Percentiles rank a stretch among this genome's conserved stretches.
These are phyloP conservation scores for Talaromyces proteolyticus DNA, from an alignment of 495 filamentous ascomycete genomes.

Conservation along the genomic window DNA sequence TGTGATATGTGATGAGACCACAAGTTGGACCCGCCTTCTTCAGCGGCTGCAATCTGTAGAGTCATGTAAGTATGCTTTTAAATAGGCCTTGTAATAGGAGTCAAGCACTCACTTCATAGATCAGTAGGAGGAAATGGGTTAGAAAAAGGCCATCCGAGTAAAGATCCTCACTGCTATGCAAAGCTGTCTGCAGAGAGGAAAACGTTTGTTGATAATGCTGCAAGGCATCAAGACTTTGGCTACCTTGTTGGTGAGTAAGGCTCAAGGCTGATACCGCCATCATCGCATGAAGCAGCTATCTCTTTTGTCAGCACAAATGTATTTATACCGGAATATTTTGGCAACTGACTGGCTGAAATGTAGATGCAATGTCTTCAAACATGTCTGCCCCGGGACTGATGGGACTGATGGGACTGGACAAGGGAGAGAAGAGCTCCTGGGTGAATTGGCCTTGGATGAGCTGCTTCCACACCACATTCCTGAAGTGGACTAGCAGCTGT, in stretches of 20 bases:
- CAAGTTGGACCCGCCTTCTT: slow-evolving; percentile 38
- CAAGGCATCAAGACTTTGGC: slow-evolving; percentile 40
- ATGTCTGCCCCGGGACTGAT: slow-evolving; percentile 30
- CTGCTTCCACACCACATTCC: slow-evolving; percentile 34
- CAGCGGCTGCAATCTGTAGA: slow-evolving; percentile 39
- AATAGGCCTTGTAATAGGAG: too few species aligned
- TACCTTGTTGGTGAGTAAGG: slow-evolving; percentile 39
- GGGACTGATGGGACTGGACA: slow-evolving; percentile 3
- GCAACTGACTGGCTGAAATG: slow-evolving; percentile 44
- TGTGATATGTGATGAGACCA: slow-evolving; percentile 53
- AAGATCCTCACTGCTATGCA: slow-evolving; percentile 41
- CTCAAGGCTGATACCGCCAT: slow-evolving; percentile 54
- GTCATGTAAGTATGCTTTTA: slow-evolving; percentile 11
- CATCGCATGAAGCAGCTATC: slow-evolving; percentile 54
- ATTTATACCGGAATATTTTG: not conserved
- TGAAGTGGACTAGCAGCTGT: slow-evolving; percentile 37
- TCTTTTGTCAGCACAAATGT: slow-evolving; percentile 7
- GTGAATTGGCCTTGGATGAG: slow-evolving; percentile 17
- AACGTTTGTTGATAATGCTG: slow-evolving; percentile 54
- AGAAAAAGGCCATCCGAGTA: slow-evolving; percentile 52
- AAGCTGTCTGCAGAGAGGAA: slow-evolving; percentile 38
- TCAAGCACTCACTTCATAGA: slow-evolving; percentile 51
- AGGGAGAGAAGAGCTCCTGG: slow-evolving; percentile 3
- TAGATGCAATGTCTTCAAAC: slow-evolving; percentile 42
- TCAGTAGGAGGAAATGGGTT: slow-evolving; percentile 53